Evolutionary conservation across 441 rosid species (phyloP).

Genomic region (Croton laevigatus): DNA sequence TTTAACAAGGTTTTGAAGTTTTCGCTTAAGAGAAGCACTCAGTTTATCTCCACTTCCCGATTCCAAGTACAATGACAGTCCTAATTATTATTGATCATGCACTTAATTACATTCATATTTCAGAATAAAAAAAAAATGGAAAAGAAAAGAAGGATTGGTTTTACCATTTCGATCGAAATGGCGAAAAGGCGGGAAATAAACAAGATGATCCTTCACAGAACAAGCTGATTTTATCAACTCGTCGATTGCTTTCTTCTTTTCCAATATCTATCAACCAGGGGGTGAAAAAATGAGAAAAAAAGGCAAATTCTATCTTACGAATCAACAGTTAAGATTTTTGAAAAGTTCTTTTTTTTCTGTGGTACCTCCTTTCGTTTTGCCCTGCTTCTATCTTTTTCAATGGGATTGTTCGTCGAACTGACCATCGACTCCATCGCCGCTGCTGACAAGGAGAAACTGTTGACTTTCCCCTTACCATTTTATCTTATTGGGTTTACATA

Average conservation of each 20-base stretch:
- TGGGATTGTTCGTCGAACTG: too few species aligned
- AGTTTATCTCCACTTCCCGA: slow-evolving; percentile 68
- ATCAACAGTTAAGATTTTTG: background rate
- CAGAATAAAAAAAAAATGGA: background rate
- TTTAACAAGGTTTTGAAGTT: slow-evolving; percentile 59
- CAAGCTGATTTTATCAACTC: slow-evolving; percentile 60
- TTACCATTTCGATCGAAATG: slow-evolving; percentile 53
- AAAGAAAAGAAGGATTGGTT: background rate
- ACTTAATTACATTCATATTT: background rate
- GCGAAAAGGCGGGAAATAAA: slow-evolving; percentile 52
- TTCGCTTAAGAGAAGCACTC: slow-evolving; percentile 44
- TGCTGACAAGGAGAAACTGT: too few species aligned
- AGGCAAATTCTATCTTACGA: background rate
- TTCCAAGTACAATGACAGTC: slow-evolving; percentile 53
- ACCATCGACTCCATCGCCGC: too few species aligned
- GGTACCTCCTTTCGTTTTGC: too few species aligned
- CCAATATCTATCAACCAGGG: slow-evolving; percentile 45
- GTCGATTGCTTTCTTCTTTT: slow-evolving; percentile 57
- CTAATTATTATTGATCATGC: slow-evolving; percentile 29
- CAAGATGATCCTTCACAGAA: slow-evolving; percentile 54
- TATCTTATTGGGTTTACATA: too few species aligned
- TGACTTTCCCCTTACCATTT: too few species aligned
- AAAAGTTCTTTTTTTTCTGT: too few species aligned
- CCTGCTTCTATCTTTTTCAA: too few species aligned
- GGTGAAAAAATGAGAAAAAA: too few species aligned